phyloP scores from a whole-genome alignment of 2,329 filamentous ascomycete genomes.

The Aureobasidium sp. region DNA sequence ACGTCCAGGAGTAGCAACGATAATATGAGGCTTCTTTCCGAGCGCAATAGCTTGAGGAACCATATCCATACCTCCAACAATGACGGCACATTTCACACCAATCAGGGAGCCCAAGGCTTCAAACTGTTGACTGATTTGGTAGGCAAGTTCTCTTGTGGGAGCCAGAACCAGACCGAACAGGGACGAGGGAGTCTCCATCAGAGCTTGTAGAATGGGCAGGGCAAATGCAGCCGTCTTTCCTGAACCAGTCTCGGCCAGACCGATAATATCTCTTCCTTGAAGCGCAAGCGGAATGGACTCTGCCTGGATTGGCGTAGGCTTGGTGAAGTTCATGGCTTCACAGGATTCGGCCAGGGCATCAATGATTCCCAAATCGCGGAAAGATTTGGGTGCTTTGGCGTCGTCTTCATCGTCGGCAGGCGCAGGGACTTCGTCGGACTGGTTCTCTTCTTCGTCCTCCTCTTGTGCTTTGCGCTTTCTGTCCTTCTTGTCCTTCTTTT shows the following conservation, averaged over 20 bases:
- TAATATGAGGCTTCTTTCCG: constrained; percentile 84
- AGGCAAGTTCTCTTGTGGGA: constrained; percentile 86
- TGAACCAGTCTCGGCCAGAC: constrained; percentile 86
- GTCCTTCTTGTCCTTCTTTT: constrained; percentile 16
- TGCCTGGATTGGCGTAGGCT: constrained; percentile 80
- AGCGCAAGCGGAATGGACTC: constrained; percentile 77
- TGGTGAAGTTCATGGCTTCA: constrained; percentile 68
- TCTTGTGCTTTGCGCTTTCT: constrained; percentile 8
- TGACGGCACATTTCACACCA: constrained; percentile 71
- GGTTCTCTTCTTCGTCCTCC: constrained; percentile 16
- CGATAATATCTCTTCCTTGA: constrained; percentile 77
- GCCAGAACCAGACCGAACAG: constrained; percentile 86
- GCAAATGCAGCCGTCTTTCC: constrained; percentile 96
- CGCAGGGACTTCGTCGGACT: constrained; percentile 12
- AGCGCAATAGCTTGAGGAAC: constrained; percentile 82
- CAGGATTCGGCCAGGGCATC: constrained; percentile 87
- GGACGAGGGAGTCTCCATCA: constrained; percentile 79
- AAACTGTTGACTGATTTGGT: constrained; percentile 81
- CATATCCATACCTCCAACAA: constrained; percentile 91
- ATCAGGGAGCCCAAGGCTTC: constrained; percentile 83
- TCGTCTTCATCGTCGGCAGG: constrained; percentile 18
- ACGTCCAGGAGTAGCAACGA: constrained; percentile 86
- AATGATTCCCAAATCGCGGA: constrained; percentile 68
- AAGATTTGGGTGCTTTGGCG: constrained; percentile 44
- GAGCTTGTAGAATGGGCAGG: constrained; percentile 79